Evolutionary conservation across 805 yeast species (phyloP), one percentile per base, ranked within the genome.

Genomic region (Saccharomycopsis schoenii): DNA sequence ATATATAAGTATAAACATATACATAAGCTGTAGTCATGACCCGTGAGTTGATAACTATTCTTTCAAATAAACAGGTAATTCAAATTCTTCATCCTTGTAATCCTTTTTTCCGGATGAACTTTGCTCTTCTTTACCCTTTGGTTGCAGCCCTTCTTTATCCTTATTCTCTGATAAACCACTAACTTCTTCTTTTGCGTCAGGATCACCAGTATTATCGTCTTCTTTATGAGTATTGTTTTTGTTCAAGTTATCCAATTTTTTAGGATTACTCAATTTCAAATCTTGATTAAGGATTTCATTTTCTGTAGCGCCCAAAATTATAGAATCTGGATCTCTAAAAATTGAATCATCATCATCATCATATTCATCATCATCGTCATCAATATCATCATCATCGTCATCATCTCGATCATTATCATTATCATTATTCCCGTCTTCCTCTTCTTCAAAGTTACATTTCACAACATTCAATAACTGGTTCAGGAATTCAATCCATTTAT

Each of bases 201-300:
- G 36, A 17, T 42, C 55, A n/a, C 11, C 60, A 25, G 56, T 47
- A 9, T 34, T 54, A 25, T 41, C 56, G 42, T 11, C 36, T 17
- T 57, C 24, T n/a, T 25, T 37, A 8, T 17, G 21, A 11, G n/a
- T 36, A 24, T 40, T 36, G n/a, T 15, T 29, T 15, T 36, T 17
- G 8, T 56, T 59, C 56, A 60, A 24, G 14, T 24, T 55, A 43
- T 58, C 25, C 47, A 63, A 54, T 55, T 58, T 58, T 15, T 37
- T 41, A 1, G 65, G 62, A 39, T 63, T 63, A 36, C 64, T 61
- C 42, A 29, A 10, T 41, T n/a, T 17, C 17, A 61, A 21, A 24
- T 59, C 64, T 37, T 63, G 65, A n/a, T 58, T 50, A 40, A 55
- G 56, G 19, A 63, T 63, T 19, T 59, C 65, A 17, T 57, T 51